Evolutionary conservation across 2,329 filamentous ascomycete species (phyloP).

Genomic region (Arachnopeziza araneosa): DNA sequence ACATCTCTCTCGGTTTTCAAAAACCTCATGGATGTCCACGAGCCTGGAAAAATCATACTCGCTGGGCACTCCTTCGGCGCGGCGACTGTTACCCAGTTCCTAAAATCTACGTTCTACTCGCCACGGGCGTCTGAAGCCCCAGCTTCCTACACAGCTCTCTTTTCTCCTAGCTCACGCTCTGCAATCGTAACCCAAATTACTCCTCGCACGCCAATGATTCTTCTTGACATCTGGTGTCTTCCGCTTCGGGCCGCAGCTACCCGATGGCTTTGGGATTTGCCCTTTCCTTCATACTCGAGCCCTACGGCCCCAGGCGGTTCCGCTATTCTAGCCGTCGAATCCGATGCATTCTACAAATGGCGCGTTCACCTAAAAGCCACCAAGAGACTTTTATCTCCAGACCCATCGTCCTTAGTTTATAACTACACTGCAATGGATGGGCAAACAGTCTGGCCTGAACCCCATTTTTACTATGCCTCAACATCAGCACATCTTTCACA

Average conservation of each 20-base stretch:
- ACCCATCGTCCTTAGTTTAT: constrained; percentile 38
- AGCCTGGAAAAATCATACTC: constrained; percentile 68
- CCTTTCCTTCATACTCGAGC: constrained; percentile 59
- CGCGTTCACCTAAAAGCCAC: constrained; percentile 63
- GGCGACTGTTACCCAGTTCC: constrained; percentile 66
- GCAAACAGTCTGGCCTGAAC: constrained; percentile 30
- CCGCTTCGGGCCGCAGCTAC: constrained; percentile 61
- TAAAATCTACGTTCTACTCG: constrained; percentile 73
- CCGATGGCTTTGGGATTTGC: constrained; percentile 61
- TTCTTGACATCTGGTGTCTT: constrained; percentile 79
- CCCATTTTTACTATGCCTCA: constrained; percentile 69
- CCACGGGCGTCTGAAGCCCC: constrained; percentile 37
- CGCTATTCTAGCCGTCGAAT: constrained; percentile 65
- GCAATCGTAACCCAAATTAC: constrained; percentile 62
- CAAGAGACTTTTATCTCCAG: constrained; percentile 57
- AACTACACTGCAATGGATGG: constrained; percentile 11
- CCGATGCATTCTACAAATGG: constrained; percentile 77
- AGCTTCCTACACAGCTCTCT: constrained; percentile 51
- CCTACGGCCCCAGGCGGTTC: constrained; percentile 48
- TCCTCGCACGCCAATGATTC: constrained; percentile 55
- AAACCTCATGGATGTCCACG: constrained; percentile 58
- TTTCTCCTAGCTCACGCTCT: constrained; percentile 49
- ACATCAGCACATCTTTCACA: constrained; percentile 76
- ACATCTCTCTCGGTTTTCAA: constrained; percentile 53
- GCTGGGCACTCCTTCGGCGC: constrained; percentile 79